phyloP scores from a whole-genome alignment of 2,329 filamentous ascomycete species.

The Aspergillus ochraceoroseus region DNA sequence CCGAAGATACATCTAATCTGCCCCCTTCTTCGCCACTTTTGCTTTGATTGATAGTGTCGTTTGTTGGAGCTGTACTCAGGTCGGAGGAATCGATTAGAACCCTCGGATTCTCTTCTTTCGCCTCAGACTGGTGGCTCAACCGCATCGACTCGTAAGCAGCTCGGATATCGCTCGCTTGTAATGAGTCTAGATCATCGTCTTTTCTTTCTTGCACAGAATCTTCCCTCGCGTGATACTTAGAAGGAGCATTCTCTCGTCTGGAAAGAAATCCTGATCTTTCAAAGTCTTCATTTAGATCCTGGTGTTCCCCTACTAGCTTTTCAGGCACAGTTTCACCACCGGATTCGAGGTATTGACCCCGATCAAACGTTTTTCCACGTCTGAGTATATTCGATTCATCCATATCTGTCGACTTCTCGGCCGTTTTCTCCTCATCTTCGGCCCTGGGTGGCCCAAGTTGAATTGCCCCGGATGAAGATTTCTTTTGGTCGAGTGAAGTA shows the following conservation, averaged over 20 bases:
- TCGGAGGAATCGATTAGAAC: slow-evolving; percentile 18
- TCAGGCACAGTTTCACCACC: too few species aligned
- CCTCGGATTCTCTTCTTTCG: slow-evolving; percentile 18
- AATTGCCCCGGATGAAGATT: background rate
- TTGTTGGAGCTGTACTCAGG: background rate
- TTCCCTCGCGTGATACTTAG: too few species aligned
- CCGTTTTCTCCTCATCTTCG: too few species aligned
- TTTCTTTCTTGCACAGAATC: slow-evolving; percentile 16
- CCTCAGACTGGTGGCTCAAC: slow-evolving; percentile 20
- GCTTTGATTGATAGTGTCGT: too few species aligned
- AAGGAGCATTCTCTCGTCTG: background rate
- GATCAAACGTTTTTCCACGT: too few species aligned
- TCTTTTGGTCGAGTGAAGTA: background rate
- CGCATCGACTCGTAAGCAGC: slow-evolving; percentile 26
- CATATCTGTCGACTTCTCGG: too few species aligned
- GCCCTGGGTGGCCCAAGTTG: background rate
- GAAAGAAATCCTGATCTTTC: slow-evolving; percentile 5
- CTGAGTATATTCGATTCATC: too few species aligned
- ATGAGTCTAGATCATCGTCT: slow-evolving; percentile 33
- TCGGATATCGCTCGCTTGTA: slow-evolving; percentile 37
- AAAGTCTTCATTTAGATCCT: background rate
- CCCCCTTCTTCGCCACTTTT: too few species aligned
- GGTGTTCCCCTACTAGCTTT: background rate
- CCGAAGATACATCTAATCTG: too few species aligned
- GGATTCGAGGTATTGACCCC: too few species aligned